A percentile compares a stretch with the other conserved stretches of the same genome.
Conservation (phyloP, 768 basidiomycete species). For the Auricularia auricula-judae region DNA sequence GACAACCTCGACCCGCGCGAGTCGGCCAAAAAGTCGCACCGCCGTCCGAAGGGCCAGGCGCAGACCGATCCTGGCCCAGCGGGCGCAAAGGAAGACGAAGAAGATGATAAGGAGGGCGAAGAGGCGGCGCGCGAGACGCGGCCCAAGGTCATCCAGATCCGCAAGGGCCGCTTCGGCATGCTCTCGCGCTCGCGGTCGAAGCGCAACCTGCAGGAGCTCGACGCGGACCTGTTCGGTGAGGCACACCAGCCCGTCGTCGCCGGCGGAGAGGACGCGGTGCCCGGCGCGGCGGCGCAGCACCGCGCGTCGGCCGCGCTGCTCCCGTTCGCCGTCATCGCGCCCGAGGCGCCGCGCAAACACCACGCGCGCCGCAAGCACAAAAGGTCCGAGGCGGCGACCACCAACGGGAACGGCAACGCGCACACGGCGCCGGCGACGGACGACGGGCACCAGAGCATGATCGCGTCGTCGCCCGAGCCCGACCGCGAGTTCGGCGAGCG, state of each 20-base stretch:
- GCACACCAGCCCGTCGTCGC: not conserved
- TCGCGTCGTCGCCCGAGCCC: slow-evolving; percentile 14
- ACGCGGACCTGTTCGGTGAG: not conserved
- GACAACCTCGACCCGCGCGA: slow-evolving; percentile 10
- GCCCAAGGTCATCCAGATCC: not conserved
- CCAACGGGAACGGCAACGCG: slow-evolving; percentile 3
- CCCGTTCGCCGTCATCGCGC: slow-evolving; percentile 74
- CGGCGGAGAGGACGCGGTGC: not conserved
- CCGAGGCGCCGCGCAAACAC: slow-evolving; percentile 37
- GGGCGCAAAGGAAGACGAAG: slow-evolving; percentile 45
- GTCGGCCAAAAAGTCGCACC: not conserved
- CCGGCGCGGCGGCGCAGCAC: slow-evolving; percentile 53
- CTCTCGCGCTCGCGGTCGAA: not conserved
- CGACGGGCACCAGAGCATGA: slow-evolving; percentile 10
- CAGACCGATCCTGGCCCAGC: slow-evolving; percentile 10
- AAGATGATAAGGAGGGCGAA: slow-evolving; percentile 29
- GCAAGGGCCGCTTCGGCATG: not conserved
- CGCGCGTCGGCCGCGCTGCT: slow-evolving; percentile 50
- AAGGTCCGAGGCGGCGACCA: not conserved
- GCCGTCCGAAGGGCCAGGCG: not conserved
- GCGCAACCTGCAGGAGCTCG: not conserved
- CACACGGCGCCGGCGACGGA: slow-evolving; percentile 20
- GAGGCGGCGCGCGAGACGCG: not conserved
- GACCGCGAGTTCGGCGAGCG: slow-evolving; percentile 20
- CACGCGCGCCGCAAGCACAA: slow-evolving; percentile 3